Percentiles rank a stretch among this genome's conserved stretches.
Conservation (phyloP, 768 basidiomycete genomes). For the Xerocomellus dryophilus region DNA sequence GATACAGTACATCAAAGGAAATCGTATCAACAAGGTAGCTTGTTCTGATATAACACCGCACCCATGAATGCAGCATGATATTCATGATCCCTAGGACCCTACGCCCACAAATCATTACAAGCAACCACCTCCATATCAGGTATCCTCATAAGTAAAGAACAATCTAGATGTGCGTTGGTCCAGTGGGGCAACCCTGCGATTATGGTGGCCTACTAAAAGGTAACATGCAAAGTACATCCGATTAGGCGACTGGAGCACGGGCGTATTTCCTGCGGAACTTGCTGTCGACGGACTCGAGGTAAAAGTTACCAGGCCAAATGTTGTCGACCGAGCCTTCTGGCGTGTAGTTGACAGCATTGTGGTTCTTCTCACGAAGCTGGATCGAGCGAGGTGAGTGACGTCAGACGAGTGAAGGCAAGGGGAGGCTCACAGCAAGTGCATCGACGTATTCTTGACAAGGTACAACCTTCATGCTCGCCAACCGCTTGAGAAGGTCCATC, state of each 20-base stretch:
- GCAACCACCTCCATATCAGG: slow-evolving; percentile 4
- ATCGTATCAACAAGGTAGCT: neutral
- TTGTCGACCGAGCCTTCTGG: slow-evolving; percentile 86
- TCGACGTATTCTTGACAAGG: slow-evolving; percentile 90
- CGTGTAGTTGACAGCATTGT: slow-evolving; percentile 81
- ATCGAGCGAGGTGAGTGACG: neutral
- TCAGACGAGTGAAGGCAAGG: neutral
- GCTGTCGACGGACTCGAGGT: slow-evolving; percentile 84
- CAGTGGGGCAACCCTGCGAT: neutral
- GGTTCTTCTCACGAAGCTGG: slow-evolving; percentile 94
- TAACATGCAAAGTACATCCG: neutral
- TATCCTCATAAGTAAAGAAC: slow-evolving; percentile 4
- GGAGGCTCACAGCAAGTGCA: slow-evolving; percentile 59
- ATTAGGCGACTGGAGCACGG: slow-evolving; percentile 36
- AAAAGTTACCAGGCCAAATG: slow-evolving; percentile 93
- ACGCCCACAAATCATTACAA: slow-evolving; percentile 12
- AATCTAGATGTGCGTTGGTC: slow-evolving; percentile 12
- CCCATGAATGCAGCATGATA: neutral
- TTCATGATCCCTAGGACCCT: neutral
- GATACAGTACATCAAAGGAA: too few species aligned
- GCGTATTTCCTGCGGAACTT: slow-evolving; percentile 92
- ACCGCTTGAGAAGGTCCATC: slow-evolving; percentile 74
- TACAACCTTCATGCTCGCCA: slow-evolving; percentile 86
- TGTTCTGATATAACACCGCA: neutral
- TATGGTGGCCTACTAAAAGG: neutral